phyloP scores from a whole-genome alignment of 2,329 filamentous ascomycete species.

The Colletotrichum incanum region DNA sequence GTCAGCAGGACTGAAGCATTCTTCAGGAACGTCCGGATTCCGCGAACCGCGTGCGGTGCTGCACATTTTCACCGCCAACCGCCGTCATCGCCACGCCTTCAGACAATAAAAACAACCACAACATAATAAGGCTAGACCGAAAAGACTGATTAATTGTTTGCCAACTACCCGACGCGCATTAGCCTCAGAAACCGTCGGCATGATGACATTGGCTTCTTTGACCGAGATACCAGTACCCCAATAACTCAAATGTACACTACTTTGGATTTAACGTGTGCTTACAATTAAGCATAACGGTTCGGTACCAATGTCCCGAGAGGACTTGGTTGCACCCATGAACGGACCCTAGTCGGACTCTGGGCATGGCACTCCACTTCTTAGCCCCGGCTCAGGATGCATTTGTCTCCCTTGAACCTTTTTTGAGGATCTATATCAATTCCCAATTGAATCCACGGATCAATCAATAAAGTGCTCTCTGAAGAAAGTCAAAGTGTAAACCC shows the following conservation, averaged over 20 bases:
- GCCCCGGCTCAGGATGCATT: too few species aligned
- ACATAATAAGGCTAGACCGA: not conserved
- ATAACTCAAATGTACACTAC: not conserved
- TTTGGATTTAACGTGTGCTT: constrained; percentile 10
- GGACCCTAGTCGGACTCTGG: not conserved
- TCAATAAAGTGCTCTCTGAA: too few species aligned
- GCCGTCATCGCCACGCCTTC: not conserved
- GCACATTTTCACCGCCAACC: too few species aligned
- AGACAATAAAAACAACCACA: not conserved
- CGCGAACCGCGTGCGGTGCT: too few species aligned
- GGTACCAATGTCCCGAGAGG: constrained; percentile 4
- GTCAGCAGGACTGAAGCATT: too few species aligned
- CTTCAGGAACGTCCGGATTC: not conserved
- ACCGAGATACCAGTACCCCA: not conserved
- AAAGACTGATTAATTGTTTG: not conserved
- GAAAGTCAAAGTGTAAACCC: too few species aligned
- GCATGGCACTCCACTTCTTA: not conserved
- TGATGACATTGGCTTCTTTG: too few species aligned
- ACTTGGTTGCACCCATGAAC: not conserved
- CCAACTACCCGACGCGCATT: too few species aligned
- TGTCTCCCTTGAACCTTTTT: too few species aligned
- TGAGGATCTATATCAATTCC: too few species aligned
- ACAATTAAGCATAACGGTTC: constrained; percentile 28
- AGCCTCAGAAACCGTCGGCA: too few species aligned
- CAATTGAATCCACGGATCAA: too few species aligned